phyloP scores from a whole-genome alignment of 75 land plant species.

The Larix kaempferi region DNA sequence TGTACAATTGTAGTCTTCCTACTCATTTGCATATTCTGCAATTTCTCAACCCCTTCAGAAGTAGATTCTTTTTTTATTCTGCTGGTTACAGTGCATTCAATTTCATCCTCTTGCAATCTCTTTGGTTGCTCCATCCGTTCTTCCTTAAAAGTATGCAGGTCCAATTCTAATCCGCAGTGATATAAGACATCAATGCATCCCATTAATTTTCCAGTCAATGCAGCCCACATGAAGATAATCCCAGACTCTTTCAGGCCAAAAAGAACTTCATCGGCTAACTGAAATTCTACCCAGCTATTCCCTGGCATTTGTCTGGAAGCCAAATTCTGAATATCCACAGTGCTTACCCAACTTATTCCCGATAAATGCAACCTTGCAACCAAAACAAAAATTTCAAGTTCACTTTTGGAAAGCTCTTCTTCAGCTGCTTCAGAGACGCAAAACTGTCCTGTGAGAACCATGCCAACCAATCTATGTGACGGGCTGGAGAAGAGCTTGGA shows the following conservation, averaged over 20 bases:
- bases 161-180: conserved; percentile 26
- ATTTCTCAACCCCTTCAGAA: background rate
- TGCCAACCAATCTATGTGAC: conserved; percentile 54
- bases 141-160: background rate
- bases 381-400: conserved; percentile 19
- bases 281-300: conserved; percentile 62
- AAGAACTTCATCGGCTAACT: conserved; percentile 49
- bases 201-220: conserved; percentile 50
- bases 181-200: conserved; percentile 45
- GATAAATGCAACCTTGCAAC: conserved; percentile 41
- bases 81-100: conserved; percentile 1
- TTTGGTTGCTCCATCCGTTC: background rate
- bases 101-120: background rate
- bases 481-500: conserved; percentile 60
- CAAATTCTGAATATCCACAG: conserved; percentile 35
- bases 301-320: background rate
- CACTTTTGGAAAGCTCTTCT: conserved; percentile 9
- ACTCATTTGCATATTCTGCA: conserved; percentile 3
- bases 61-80: background rate
- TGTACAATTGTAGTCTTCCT: background rate
- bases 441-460: conserved; percentile 24
- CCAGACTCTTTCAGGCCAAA: conserved; percentile 68
- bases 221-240: conserved; percentile 41
- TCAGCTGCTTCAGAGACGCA: conserved; percentile 2
- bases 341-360: conserved; percentile 65